Evolutionary conservation across 2,329 filamentous ascomycete genomes (phyloP).

Genomic region (Didymella pinodella): DNA sequence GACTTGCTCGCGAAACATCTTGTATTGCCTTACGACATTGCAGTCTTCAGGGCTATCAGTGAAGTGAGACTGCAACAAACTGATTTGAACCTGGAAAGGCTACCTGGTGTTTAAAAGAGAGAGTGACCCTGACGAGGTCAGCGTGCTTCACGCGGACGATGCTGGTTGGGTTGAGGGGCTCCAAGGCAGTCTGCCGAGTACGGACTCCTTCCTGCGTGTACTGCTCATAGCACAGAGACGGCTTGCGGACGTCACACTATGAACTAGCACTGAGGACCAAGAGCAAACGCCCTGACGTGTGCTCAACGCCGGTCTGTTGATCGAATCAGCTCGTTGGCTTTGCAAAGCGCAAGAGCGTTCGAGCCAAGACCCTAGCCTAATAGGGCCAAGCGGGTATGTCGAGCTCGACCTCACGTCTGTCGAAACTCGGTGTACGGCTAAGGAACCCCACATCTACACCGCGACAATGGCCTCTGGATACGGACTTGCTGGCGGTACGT

Average conservation of each 20-base stretch:
- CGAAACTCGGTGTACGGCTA: slow-evolving; percentile 22
- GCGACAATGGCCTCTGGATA: slow-evolving; percentile 79
- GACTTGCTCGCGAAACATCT: background rate
- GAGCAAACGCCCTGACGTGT: background rate
- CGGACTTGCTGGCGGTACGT: slow-evolving; percentile 79
- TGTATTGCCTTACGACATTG: background rate
- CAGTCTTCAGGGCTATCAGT: background rate
- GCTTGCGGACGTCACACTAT: background rate
- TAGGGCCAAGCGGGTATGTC: slow-evolving; percentile 1
- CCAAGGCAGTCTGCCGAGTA: background rate
- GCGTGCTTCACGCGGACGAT: background rate
- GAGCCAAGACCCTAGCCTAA: slow-evolving; percentile 12
- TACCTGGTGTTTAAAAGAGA: too few species aligned
- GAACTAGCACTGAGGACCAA: background rate
- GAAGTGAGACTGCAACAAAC: background rate
- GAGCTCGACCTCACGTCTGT: slow-evolving; percentile 31
- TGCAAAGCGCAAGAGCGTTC: background rate
- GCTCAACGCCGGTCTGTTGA: background rate
- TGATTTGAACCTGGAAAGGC: too few species aligned
- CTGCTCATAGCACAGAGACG: too few species aligned
- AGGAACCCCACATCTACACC: slow-evolving; percentile 41
- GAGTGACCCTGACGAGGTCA: background rate
- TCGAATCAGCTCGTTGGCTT: background rate
- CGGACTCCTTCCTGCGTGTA: too few species aligned
- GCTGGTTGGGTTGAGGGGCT: background rate